A percentile compares a stretch with the other conserved stretches of the same genome.
Conservation (phyloP, 1,284 basidiomycete genomes). For the Pseudozyma hubeiensis region DNA sequence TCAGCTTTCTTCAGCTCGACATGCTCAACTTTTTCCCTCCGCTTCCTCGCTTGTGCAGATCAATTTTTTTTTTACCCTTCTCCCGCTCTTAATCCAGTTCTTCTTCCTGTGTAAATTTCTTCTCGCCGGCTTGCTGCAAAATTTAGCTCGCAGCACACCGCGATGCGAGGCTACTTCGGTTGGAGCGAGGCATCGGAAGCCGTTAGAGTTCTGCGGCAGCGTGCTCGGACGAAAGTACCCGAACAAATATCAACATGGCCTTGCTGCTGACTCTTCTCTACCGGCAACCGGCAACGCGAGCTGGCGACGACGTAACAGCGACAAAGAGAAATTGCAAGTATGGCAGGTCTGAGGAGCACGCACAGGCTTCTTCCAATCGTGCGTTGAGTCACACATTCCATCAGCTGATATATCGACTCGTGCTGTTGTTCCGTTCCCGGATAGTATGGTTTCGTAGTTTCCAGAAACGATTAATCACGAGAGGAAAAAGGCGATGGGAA, state of each 20-base stretch:
- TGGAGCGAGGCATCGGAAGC: too few species aligned
- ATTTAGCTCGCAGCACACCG: neutral
- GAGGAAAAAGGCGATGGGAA: too few species aligned
- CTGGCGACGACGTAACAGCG: too few species aligned
- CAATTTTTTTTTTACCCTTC: conserved; percentile 7
- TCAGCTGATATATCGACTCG: neutral
- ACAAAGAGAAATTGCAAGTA: too few species aligned
- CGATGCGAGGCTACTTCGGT: too few species aligned
- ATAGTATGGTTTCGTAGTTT: too few species aligned
- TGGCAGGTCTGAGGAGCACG: too few species aligned
- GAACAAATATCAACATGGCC: conserved; percentile 1
- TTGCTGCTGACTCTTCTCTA: too few species aligned
- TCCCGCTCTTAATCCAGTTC: neutral
- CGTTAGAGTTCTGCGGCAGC: neutral
- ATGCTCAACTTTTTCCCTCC: conserved; percentile 6
- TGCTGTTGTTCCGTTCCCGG: too few species aligned
- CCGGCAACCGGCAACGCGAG: too few species aligned
- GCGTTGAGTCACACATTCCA: neutral
- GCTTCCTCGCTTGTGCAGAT: neutral
- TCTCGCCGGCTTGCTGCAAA: conserved; percentile 3
- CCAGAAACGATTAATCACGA: too few species aligned
- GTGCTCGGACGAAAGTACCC: conserved; percentile 34
- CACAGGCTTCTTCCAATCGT: too few species aligned
- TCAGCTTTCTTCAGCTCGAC: conserved; percentile 1
- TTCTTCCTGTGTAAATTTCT: conserved; percentile 5